Conservation (phyloP, 257 asterid species). For the Misopates orontium region DNA sequence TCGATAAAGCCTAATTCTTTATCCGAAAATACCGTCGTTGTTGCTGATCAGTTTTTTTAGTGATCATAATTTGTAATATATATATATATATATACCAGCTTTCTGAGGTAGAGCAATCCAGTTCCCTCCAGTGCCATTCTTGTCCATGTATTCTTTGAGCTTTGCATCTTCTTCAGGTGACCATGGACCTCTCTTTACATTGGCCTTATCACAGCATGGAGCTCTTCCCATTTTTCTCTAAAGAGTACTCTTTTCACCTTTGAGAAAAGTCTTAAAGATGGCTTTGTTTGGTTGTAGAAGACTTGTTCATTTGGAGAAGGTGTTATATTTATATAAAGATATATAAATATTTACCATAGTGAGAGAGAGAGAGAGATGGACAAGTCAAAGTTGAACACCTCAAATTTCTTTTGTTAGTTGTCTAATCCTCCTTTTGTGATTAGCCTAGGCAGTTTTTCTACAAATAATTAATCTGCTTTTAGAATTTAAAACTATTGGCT, state of each 20-base stretch:
- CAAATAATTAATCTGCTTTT: slow-evolving; percentile 14
- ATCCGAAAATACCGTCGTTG: too few species aligned
- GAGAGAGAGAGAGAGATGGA: slow-evolving; percentile 33
- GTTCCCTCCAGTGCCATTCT: slow-evolving; percentile 75
- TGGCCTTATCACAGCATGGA: slow-evolving; percentile 86
- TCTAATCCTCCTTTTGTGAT: slow-evolving; percentile 27
- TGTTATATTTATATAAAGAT: not conserved
- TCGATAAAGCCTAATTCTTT: too few species aligned
- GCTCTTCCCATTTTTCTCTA: slow-evolving; percentile 75
- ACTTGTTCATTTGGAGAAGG: slow-evolving; percentile 32
- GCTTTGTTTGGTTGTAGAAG: slow-evolving; percentile 30
- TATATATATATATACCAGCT: slow-evolving; percentile 46
- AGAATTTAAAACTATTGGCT: slow-evolving; percentile 13
- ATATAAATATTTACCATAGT: slow-evolving; percentile 18
- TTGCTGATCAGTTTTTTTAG: too few species aligned
- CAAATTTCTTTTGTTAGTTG: slow-evolving; percentile 30
- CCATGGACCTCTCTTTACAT: slow-evolving; percentile 93
- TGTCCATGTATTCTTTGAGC: slow-evolving; percentile 64
- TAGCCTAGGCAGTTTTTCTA: slow-evolving; percentile 25
- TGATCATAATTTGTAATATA: too few species aligned
- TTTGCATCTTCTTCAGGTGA: slow-evolving; percentile 87
- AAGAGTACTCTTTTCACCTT: slow-evolving; percentile 20
- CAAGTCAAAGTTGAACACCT: slow-evolving; percentile 55
- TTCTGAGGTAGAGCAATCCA: slow-evolving; percentile 88
- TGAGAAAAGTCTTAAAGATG: slow-evolving; percentile 22